Evolutionary conservation across 2,329 filamentous ascomycete species (phyloP).

Genomic region (Colletotrichum simmondsii): DNA sequence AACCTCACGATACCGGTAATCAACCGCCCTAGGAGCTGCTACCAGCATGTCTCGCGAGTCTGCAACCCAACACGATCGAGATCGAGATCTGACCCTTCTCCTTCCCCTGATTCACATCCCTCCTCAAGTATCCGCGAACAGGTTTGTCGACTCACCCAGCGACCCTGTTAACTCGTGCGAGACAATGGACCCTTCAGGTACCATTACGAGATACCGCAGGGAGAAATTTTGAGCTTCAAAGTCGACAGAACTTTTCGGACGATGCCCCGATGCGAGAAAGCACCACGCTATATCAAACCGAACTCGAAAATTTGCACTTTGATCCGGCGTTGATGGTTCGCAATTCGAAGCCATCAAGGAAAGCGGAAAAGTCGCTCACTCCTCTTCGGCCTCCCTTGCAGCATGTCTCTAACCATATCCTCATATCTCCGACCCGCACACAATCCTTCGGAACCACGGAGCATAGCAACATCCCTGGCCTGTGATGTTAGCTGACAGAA

Average conservation of each 20-base stretch:
- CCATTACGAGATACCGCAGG: not conserved
- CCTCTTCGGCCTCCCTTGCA: conserved; percentile 21
- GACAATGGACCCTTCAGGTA: not conserved
- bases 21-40: not conserved
- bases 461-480: conserved; percentile 6
- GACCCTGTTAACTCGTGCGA: not conserved
- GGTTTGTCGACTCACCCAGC: not conserved
- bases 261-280: not conserved
- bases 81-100: not conserved
- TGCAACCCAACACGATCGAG: not conserved
- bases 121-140: not conserved
- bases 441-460: not conserved
- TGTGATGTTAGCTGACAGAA: conserved; percentile 18
- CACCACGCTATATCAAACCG: not conserved
- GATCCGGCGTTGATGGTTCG: not conserved
- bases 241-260: not conserved
- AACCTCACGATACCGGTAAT: not conserved
- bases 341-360: not conserved
- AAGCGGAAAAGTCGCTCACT: not conserved
- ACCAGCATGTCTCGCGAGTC: not conserved
- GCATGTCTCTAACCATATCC: not conserved
- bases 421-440: conserved; percentile 4
- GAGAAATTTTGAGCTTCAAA: conserved; percentile 4
- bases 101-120: not conserved
- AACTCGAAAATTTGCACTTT: not conserved